A percentile compares a stretch with the other conserved stretches of the same genome.
Conservation (phyloP, 331 rosid species). For the Stylosanthes scabra region DNA sequence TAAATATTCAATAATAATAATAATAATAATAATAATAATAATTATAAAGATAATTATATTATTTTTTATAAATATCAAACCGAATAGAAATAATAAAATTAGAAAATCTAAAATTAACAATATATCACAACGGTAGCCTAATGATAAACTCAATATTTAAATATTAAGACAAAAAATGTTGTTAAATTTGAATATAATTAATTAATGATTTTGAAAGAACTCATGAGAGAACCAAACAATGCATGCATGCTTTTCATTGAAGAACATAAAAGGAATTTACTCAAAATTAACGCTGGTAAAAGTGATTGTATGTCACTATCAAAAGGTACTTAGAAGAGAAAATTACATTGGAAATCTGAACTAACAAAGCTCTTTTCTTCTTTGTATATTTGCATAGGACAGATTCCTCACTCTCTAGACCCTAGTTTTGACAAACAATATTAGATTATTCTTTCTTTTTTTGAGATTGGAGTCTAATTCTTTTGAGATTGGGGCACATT, state of each 20-base stretch:
- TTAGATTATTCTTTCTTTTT: constrained; percentile 10
- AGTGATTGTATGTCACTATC: constrained; percentile 23
- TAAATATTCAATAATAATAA: too few relatives aligned
- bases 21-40: too few relatives aligned
- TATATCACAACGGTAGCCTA: too few relatives aligned
- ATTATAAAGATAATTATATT: too few relatives aligned
- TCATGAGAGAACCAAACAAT: too few relatives aligned
- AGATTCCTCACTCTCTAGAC: constrained; percentile 25
- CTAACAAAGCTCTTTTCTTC: neutral
- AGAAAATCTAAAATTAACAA: too few relatives aligned
- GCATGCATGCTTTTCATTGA: neutral
- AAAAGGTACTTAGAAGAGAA: neutral
- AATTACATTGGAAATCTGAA: constrained; percentile 22
- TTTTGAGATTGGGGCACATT: constrained; percentile 28
- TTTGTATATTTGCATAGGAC: constrained; percentile 5
- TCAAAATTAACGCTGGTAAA: constrained; percentile 15
- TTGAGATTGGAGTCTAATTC: constrained; percentile 15
- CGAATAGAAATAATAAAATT: too few relatives aligned
- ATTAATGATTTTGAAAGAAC: too few relatives aligned
- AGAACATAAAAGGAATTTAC: neutral
- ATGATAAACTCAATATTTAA: too few relatives aligned
- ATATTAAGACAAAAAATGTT: too few relatives aligned
- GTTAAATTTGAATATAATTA: too few relatives aligned
- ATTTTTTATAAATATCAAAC: too few relatives aligned
- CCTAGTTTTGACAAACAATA: constrained; percentile 2